A percentile compares a stretch with the other conserved stretches of the same genome.
phyloP scores from a whole-genome alignment of 2,329 filamentous ascomycete genomes.

The Microascus cirrosus region DNA sequence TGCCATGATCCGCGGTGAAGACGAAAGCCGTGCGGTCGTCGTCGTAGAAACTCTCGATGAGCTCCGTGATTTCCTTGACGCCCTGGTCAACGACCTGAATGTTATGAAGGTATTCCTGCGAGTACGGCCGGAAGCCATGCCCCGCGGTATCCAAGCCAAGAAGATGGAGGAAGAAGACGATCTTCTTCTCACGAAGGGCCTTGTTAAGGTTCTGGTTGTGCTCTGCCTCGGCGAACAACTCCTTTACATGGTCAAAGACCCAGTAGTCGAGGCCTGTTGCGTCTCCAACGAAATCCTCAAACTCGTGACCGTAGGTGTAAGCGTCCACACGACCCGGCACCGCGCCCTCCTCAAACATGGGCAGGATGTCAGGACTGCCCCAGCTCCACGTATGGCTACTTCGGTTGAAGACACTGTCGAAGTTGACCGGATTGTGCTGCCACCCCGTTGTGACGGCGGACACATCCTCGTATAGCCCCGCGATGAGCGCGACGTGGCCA shows the following conservation, averaged over 20 bases:
- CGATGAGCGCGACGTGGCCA: slow-evolving; percentile 93
- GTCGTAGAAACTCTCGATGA: slow-evolving; percentile 78
- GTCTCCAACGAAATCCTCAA: slow-evolving; percentile 82
- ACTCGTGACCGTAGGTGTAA: slow-evolving; percentile 72
- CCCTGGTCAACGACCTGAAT: slow-evolving; percentile 90
- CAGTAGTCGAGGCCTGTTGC: slow-evolving; percentile 76
- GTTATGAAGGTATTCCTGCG: slow-evolving; percentile 88
- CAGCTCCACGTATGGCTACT: slow-evolving; percentile 98
- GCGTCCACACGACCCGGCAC: slow-evolving; percentile 77
- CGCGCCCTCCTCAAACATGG: slow-evolving; percentile 95
- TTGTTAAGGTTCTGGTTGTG: slow-evolving; percentile 65
- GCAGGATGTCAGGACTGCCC: slow-evolving; percentile 94
- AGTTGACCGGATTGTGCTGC: slow-evolving; percentile 97
- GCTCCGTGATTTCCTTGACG: slow-evolving; percentile 67
- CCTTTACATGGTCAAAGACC: slow-evolving; percentile 92
- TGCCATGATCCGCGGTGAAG: slow-evolving; percentile 96
- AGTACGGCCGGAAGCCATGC: slow-evolving; percentile 80
- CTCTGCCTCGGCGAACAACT: slow-evolving; percentile 69
- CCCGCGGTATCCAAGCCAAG: slow-evolving; percentile 87
- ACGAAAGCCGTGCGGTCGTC: slow-evolving; percentile 85
- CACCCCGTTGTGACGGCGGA: slow-evolving; percentile 94
- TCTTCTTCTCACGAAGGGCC: slow-evolving; percentile 67
- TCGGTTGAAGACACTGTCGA: slow-evolving; percentile 96
- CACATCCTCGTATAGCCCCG: slow-evolving; percentile 94
- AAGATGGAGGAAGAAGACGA: slow-evolving; percentile 91